Conservation (phyloP, 306 rosid species). For the Delonix regia region DNA sequence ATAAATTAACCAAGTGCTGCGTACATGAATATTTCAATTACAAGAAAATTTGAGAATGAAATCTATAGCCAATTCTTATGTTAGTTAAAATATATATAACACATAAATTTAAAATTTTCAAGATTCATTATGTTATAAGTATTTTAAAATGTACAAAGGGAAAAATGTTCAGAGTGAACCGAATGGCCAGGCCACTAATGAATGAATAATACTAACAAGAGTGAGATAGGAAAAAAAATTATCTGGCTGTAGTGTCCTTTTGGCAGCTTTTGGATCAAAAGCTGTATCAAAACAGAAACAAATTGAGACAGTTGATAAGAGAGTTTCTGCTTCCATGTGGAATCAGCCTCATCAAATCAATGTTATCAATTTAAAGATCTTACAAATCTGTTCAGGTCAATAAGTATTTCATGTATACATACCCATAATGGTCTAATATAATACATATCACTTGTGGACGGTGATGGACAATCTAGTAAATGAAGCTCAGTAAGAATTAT, state of each 20-base stretch:
- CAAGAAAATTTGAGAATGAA: too few relatives aligned
- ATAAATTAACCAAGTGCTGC: too few relatives aligned
- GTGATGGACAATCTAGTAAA: conserved; percentile 25
- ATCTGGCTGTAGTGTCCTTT: background rate
- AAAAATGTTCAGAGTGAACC: background rate
- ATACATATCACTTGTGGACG: background rate
- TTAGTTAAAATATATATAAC: too few relatives aligned
- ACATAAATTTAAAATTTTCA: too few relatives aligned
- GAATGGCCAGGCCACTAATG: background rate
- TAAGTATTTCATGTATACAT: background rate
- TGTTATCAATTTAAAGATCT: background rate
- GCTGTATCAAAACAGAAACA: background rate
- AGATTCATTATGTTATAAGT: background rate
- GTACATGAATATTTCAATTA: too few relatives aligned
- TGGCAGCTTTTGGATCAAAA: background rate
- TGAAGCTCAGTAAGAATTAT: conserved; percentile 25
- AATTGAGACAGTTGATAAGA: background rate
- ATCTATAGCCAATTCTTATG: too few relatives aligned
- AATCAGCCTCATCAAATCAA: conserved; percentile 7
- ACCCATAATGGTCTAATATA: too few relatives aligned
- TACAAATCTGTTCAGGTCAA: background rate
- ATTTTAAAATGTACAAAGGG: background rate
- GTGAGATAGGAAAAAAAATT: background rate
- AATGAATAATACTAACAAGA: background rate
- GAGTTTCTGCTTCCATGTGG: background rate